These are phyloP conservation scores for Pharus latifolius DNA, from an alignment of 176 grass and related monocot species.

Conservation along the genomic window DNA sequence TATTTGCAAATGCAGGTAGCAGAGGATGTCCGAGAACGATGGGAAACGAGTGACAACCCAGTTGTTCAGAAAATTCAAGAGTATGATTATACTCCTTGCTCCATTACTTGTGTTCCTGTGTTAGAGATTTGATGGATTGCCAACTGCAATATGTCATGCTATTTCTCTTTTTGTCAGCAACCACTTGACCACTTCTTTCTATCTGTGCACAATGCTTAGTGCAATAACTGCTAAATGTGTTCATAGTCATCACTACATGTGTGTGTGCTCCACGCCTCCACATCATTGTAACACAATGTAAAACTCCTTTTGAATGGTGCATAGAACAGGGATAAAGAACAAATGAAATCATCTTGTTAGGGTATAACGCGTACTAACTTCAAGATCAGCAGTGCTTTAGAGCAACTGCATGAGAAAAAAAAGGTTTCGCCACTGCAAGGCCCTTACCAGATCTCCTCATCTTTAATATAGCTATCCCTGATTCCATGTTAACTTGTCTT, in stretches of 20 bases:
- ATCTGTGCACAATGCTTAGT: not conserved
- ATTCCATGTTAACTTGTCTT: not conserved
- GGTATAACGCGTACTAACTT: no score
- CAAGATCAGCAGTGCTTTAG: no score
- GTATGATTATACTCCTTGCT: constrained; percentile 19
- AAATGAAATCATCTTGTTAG: not conserved
- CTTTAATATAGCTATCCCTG: not conserved
- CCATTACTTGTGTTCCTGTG: not conserved
- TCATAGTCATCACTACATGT: not conserved
- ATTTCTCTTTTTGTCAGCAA: not conserved
- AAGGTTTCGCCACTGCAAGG: not conserved
- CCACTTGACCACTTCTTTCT: not conserved
- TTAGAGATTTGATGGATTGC: constrained; percentile 6
- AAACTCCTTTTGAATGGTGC: no score
- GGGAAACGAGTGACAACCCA: constrained; percentile 95
- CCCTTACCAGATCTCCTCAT: not conserved
- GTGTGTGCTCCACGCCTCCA: not conserved
- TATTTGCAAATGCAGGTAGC: constrained; percentile 58
- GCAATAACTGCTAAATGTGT: not conserved
- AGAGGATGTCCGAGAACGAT: constrained; percentile 82
- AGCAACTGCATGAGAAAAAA: no score
- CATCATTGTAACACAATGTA: not conserved
- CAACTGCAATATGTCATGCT: not conserved
- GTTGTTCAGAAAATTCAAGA: constrained; percentile 76
- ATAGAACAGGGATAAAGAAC: not conserved